A percentile compares a stretch with the other conserved stretches of the same genome.
These are phyloP conservation scores for Termitomyces sp. DNA, from an alignment of 768 basidiomycete species.

Conservation along the genomic window DNA sequence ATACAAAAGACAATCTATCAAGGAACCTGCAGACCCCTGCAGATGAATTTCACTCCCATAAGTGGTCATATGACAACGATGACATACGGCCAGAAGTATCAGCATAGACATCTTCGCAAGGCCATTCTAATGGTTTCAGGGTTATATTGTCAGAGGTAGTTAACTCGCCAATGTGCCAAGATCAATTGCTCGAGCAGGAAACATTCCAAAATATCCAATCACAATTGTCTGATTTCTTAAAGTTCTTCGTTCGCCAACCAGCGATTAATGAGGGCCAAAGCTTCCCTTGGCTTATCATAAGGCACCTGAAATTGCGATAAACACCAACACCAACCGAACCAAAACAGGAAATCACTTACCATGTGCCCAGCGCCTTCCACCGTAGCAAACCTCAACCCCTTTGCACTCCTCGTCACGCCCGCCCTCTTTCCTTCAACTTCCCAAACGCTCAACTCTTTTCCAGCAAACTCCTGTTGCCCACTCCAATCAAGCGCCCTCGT, in stretches of 20 bases:
- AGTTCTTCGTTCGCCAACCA: constrained; percentile 31
- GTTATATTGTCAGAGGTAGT: not conserved
- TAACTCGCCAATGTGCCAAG: not conserved
- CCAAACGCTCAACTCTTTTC: constrained; percentile 52
- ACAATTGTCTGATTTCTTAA: not conserved
- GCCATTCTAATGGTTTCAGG: not conserved
- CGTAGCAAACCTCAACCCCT: constrained; percentile 59
- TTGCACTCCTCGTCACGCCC: constrained; percentile 32
- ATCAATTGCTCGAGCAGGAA: not conserved
- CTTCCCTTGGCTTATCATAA: constrained; percentile 56
- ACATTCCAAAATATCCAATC: not conserved
- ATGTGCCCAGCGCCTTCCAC: constrained; percentile 71
- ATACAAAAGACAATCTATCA: not conserved
- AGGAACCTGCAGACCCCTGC: not conserved
- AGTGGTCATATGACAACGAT: not conserved
- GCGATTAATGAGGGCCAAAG: constrained; percentile 47
- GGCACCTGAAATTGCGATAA: constrained; percentile 35
- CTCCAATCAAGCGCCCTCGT: constrained; percentile 67
- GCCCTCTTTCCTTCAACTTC: constrained; percentile 37
- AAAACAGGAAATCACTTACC: constrained; percentile 27
- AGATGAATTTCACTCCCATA: not conserved
- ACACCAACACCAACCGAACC: not conserved
- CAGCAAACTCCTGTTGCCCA: constrained; percentile 41
- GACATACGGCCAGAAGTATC: not conserved
- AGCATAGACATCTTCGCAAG: not conserved